Base-by-base conservation (phyloP, 805 yeast genomes). In the Wilhelminamyces savonicus region DNA sequence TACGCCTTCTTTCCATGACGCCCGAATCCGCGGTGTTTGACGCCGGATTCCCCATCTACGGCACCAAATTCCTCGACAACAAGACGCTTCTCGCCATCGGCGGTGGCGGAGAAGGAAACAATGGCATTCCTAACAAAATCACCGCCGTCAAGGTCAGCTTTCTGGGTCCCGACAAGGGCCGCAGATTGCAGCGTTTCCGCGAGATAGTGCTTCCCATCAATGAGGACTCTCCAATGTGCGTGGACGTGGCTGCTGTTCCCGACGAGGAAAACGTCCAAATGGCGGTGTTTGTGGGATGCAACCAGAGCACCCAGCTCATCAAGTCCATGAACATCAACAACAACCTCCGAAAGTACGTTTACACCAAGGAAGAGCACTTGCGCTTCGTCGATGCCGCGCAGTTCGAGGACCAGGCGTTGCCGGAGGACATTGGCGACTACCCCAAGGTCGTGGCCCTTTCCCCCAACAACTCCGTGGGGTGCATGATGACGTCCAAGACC, bases 61-160 rank as follows among this genome's bases (percentile, higher is more conserved):
- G 86, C 3, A 79, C 90, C 30, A 73, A 74, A 36, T 87, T 85
- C 50, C 62, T 78, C 26, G 66, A 72, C 41, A 69, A 77, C 39
- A 58, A 64, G 36, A 71, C 78, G 2, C 52, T 88, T 16, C 54
- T 87, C 28, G 81, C 81, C 17, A 77, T 86, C 3, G 98, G 98
- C 24, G 98, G 98, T 26, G 97, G 97, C 18, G 97, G 97, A 16
- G 94, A 85, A 52, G 95, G 95, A 7, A 78, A 78, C 47, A 81
- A 85, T 46, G 96, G 95, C 18, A 77, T 86, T 32, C 82, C 88
- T 23, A 90, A 90, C 56, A 85, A 82, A 51, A 61, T 90, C 38
- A 76, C 87, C 4, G 80, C 81, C 2, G 52, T 82, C 24, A 56
- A 71, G 27, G 64, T 82, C 26, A 71, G 75, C 44, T 75, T 80